Evolutionary conservation across 139 green algal species (phyloP).

Genomic region (Chlorella vulgaris): DNA sequence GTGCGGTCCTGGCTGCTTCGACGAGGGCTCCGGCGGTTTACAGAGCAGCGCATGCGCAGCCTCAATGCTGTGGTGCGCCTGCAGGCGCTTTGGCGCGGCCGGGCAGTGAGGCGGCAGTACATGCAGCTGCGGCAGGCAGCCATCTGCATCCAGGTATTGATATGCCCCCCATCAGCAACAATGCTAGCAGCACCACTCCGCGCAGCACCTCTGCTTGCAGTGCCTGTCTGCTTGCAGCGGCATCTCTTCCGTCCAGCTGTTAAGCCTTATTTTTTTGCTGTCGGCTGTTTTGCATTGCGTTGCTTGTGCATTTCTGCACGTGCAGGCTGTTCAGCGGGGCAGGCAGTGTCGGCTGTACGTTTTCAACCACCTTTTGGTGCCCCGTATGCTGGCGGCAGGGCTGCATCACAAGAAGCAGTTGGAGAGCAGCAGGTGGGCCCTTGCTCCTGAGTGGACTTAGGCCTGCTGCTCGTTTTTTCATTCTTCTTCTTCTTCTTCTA

Average conservation of each 20-base stretch:
- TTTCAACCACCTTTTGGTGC: slow-evolving; percentile 34
- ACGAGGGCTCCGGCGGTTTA: slow-evolving; percentile 14
- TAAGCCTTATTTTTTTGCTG: too few species aligned
- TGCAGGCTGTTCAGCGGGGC: slow-evolving; percentile 57
- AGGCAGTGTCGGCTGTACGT: slow-evolving; percentile 34
- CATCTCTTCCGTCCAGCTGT: too few species aligned
- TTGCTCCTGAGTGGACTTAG: too few species aligned
- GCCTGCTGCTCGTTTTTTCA: too few species aligned
- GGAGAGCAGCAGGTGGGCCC: neutral
- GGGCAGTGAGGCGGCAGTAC: slow-evolving; percentile 7
- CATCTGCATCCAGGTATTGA: slow-evolving; percentile 24
- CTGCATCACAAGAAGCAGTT: slow-evolving; percentile 14
- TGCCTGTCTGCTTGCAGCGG: too few species aligned
- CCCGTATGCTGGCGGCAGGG: slow-evolving; percentile 31
- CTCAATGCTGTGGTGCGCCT: slow-evolving; percentile 19
- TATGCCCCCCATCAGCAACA: too few species aligned
- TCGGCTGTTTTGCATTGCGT: too few species aligned
- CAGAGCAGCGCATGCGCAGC: neutral
- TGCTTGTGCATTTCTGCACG: too few species aligned
- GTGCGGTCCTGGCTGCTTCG: slow-evolving; percentile 46
- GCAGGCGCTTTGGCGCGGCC: slow-evolving; percentile 56
- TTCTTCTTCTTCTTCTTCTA: too few species aligned
- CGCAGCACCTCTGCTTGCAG: too few species aligned
- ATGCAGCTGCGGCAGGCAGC: slow-evolving; percentile 15
- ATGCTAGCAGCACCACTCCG: too few species aligned